Conservation (phyloP, 345 rosid genomes). For the Gossypioides kirkii region DNA sequence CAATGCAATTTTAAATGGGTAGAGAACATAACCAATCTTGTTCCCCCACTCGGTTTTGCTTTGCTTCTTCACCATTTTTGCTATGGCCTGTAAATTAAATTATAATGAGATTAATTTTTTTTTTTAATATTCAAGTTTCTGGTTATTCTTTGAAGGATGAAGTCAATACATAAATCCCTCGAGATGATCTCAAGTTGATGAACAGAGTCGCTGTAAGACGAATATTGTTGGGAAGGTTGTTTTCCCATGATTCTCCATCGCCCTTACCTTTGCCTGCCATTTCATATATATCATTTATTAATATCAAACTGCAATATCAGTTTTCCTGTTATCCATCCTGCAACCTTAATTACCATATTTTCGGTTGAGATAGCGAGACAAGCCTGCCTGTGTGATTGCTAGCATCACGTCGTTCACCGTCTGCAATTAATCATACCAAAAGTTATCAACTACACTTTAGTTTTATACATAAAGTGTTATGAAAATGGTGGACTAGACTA, state of each 20-base stretch:
- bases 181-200: slow-evolving; percentile 30
- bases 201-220: slow-evolving; percentile 33
- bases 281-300: not conserved
- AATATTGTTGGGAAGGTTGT: slow-evolving; percentile 18
- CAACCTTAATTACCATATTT: slow-evolving; percentile 22
- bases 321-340: not conserved
- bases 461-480: not conserved
- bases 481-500: slow-evolving; percentile 3
- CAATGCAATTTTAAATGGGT: slow-evolving; percentile 29
- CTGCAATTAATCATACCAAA: slow-evolving; percentile 11
- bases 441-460: too few relatives aligned
- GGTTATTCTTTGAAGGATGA: not conserved
- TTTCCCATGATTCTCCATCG: not conserved
- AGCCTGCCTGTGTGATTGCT: slow-evolving; percentile 37
- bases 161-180: slow-evolving; percentile 30
- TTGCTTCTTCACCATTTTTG: slow-evolving; percentile 25
- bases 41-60: slow-evolving; percentile 35
- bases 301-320: too few relatives aligned
- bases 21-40: slow-evolving; percentile 28
- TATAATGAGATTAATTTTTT: not conserved
- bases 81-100: slow-evolving; percentile 20
- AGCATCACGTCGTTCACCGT: slow-evolving; percentile 34
- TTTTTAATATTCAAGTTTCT: not conserved
- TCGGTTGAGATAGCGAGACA: slow-evolving; percentile 35
- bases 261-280: not conserved